Conservation (phyloP, 2,329 filamentous ascomycete genomes). For the Cordyceps javanica region DNA sequence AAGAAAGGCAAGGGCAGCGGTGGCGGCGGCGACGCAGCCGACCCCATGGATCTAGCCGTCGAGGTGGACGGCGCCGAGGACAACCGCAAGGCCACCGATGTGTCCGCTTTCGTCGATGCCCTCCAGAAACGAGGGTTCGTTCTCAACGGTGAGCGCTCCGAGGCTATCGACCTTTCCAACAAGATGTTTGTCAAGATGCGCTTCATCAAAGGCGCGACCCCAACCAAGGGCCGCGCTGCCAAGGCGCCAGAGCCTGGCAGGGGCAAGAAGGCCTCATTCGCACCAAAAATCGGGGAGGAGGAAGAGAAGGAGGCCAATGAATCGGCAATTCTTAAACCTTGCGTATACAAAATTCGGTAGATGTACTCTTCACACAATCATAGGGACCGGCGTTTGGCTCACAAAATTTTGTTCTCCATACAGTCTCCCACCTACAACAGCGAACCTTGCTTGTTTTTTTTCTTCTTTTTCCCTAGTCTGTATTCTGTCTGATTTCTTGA, state of each 20-base stretch:
- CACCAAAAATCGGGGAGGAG: slow-evolving; percentile 43
- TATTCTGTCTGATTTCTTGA: neutral
- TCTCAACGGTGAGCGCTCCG: slow-evolving; percentile 57
- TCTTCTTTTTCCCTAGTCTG: neutral
- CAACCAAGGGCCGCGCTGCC: slow-evolving; percentile 69
- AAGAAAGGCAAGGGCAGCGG: slow-evolving; percentile 44
- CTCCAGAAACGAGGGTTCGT: slow-evolving; percentile 76
- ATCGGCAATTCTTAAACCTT: slow-evolving; percentile 73
- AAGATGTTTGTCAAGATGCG: slow-evolving; percentile 99
- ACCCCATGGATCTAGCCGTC: slow-evolving; percentile 55
- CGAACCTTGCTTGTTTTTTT: neutral
- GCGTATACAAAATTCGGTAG: slow-evolving; percentile 85
- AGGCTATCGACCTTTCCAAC: slow-evolving; percentile 74
- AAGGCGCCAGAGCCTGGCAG: slow-evolving; percentile 50
- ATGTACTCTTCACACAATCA: neutral
- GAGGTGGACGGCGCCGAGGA: slow-evolving; percentile 64
- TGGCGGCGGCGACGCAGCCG: slow-evolving; percentile 42
- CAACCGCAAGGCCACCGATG: slow-evolving; percentile 69
- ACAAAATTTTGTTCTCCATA: neutral
- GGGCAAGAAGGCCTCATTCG: slow-evolving; percentile 46
- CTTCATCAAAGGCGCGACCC: slow-evolving; percentile 77
- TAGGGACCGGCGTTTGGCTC: neutral
- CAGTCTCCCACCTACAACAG: neutral
- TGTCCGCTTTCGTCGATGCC: slow-evolving; percentile 79
- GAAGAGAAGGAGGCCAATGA: slow-evolving; percentile 59